These are phyloP conservation scores for Euphorbia schlechtendalii DNA, from an alignment of 441 rosid genomes.

Conservation along the genomic window DNA sequence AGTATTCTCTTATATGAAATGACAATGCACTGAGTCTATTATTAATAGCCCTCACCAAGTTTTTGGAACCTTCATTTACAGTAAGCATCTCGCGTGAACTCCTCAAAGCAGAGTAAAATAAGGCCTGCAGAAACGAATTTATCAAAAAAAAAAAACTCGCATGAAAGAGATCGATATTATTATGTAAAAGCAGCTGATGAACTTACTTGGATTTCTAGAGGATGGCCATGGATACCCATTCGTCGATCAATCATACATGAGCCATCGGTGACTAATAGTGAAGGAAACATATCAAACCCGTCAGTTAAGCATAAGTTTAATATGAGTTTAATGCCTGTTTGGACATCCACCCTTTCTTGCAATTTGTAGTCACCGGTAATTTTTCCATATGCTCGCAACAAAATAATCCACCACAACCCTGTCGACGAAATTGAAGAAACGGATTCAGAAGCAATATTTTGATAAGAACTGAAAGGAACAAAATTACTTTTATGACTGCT, in stretches of 20 bases:
- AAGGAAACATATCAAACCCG: constrained; percentile 96
- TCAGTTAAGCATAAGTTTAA: constrained; percentile 75
- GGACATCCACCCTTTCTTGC: constrained; percentile 93
- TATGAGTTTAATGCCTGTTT: constrained; percentile 78
- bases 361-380: constrained; percentile 84
- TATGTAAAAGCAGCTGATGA: background rate
- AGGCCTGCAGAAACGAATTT: constrained; percentile 42
- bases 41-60: constrained; percentile 66
- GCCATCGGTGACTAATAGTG: constrained; percentile 87
- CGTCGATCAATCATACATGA: constrained; percentile 96
- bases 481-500: constrained; percentile 7
- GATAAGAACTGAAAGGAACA: constrained; percentile 11
- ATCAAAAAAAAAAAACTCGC: too few species aligned
- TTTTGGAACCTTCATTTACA: constrained; percentile 64
- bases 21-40: constrained; percentile 86
- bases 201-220: constrained; percentile 94
- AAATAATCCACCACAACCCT: constrained; percentile 97
- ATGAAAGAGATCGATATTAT: background rate
- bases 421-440: constrained; percentile 20
- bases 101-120: constrained; percentile 78
- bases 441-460: constrained; percentile 16
- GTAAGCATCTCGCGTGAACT: constrained; percentile 81
- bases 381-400: constrained; percentile 86
- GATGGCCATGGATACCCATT: constrained; percentile 96
- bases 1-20: constrained; percentile 88